Conservation (phyloP, 106 monocot species). For the Dendrobium nobile region DNA sequence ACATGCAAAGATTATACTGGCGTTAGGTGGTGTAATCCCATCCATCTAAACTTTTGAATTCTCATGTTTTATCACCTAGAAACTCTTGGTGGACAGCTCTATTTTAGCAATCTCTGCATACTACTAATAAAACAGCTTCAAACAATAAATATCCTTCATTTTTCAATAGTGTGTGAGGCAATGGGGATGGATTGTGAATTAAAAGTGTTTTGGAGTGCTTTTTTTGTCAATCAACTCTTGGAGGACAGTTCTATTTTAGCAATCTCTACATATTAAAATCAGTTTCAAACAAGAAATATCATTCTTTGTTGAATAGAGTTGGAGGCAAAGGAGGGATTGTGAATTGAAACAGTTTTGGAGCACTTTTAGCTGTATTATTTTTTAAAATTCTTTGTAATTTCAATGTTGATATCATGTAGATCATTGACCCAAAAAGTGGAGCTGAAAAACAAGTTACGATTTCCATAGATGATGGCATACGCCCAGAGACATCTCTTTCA, state of each 20-base stretch:
- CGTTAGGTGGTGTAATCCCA: not conserved
- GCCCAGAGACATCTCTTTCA: slow-evolving; percentile 63
- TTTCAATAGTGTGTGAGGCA: not conserved
- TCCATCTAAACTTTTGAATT: not conserved
- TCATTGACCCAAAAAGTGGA: slow-evolving; percentile 90
- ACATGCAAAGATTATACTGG: not conserved
- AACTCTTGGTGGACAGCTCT: not conserved
- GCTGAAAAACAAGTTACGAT: slow-evolving; percentile 76
- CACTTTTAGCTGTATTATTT: not conserved
- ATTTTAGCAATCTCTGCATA: not conserved
- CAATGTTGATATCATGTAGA: slow-evolving; percentile 27
- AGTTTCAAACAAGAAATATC: not conserved
- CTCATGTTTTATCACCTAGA: not conserved
- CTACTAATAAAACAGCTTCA: not conserved
- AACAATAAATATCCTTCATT: not conserved
- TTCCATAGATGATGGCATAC: slow-evolving; percentile 90
- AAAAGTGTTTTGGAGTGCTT: not conserved
- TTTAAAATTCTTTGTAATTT: not conserved
- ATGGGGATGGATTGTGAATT: not conserved
- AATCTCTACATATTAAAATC: not conserved
- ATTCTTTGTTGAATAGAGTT: not conserved
- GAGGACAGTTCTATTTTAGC: not conserved
- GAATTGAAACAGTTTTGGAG: not conserved
- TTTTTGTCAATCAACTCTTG: not conserved
- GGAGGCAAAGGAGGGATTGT: not conserved